These are phyloP conservation scores for Salix purpurea DNA, from an alignment of 345 rosid species.

Conservation along the genomic window DNA sequence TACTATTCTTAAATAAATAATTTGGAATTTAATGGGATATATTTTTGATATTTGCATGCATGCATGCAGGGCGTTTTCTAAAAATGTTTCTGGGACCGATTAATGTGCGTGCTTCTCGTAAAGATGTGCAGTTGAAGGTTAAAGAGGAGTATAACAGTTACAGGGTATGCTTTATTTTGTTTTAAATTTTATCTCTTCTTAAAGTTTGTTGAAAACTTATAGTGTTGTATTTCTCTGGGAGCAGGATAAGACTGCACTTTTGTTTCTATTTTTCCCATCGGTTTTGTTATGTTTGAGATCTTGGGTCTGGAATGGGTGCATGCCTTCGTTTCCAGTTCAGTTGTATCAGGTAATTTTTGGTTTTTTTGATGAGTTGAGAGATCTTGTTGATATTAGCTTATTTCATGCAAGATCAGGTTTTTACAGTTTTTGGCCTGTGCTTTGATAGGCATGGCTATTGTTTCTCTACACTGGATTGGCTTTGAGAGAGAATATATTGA, in stretches of 20 bases:
- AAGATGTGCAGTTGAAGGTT: constrained; percentile 83
- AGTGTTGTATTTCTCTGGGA: constrained; percentile 17
- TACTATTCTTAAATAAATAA: not conserved
- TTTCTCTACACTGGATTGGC: constrained; percentile 97
- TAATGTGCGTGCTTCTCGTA: constrained; percentile 81
- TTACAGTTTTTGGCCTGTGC: not conserved
- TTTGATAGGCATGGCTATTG: constrained; percentile 75
- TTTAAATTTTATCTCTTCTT: not conserved
- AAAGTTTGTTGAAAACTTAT: not conserved
- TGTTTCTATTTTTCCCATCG: constrained; percentile 87
- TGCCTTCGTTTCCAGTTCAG: constrained; percentile 95
- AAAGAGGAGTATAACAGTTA: constrained; percentile 97
- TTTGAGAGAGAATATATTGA: constrained; percentile 84
- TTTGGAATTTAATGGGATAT: not conserved
- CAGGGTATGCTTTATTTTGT: constrained; percentile 40
- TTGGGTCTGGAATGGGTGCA: constrained; percentile 82
- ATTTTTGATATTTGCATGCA: not conserved
- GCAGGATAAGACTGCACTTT: constrained; percentile 94
- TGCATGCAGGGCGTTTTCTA: constrained; percentile 52
- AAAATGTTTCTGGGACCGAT: constrained; percentile 91
- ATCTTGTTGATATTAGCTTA: not conserved
- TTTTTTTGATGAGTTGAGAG: not conserved
- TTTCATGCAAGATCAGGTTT: not conserved
- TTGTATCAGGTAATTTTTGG: constrained; percentile 60
- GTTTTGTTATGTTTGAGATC: constrained; percentile 66